phyloP scores from a whole-genome alignment of 176 grass and related monocot species.

The Hyparrhenia diplandra region DNA sequence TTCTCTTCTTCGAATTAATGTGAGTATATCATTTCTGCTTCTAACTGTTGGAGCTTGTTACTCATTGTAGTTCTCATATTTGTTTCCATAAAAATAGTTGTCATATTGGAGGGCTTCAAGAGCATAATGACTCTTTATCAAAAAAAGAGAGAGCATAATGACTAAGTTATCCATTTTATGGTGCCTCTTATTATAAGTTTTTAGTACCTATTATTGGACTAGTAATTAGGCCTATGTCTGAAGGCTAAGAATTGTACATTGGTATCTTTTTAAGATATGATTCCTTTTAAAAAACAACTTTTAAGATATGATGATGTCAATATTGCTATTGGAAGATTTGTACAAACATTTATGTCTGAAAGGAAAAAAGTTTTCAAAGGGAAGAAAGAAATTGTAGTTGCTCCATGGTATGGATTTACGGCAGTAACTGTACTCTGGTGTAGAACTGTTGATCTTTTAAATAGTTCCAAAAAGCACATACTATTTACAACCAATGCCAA shows the following conservation, averaged over 20 bases:
- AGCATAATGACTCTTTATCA: background rate
- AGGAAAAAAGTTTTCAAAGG: background rate
- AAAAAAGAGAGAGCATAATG: too few relatives aligned
- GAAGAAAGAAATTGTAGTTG: background rate
- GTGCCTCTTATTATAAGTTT: background rate
- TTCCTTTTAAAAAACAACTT: background rate
- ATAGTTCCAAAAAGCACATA: conserved; percentile 17
- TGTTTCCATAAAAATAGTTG: background rate
- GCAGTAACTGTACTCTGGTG: conserved; percentile 15
- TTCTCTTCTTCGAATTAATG: conserved; percentile 90
- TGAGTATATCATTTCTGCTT: conserved; percentile 35
- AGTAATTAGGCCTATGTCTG: background rate
- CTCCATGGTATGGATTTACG: conserved; percentile 13
- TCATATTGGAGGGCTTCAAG: background rate
- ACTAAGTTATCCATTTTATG: background rate
- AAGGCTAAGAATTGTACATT: background rate
- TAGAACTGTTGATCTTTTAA: conserved; percentile 31
- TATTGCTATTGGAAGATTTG: background rate
- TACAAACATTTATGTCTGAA: background rate
- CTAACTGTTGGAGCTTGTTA: background rate
- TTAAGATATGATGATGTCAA: background rate
- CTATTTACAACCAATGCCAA: conserved; percentile 33
- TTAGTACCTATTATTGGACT: background rate
- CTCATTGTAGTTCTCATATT: background rate
- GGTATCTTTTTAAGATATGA: background rate